These are phyloP conservation scores for Eragrostis curvula DNA, from an alignment of 176 grass and related monocot genomes.

Conservation along the genomic window DNA sequence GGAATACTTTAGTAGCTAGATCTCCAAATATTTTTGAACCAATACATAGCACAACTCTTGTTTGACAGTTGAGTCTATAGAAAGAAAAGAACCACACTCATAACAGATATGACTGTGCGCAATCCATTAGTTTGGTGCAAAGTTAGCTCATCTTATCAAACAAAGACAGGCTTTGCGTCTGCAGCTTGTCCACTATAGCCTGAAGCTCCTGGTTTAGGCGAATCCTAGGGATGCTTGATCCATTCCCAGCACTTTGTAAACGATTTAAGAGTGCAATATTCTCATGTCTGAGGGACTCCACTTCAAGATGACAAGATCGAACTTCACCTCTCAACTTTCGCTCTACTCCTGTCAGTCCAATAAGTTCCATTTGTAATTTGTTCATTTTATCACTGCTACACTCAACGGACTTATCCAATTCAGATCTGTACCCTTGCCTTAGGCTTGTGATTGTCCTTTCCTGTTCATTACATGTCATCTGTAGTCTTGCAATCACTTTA, in stretches of 20 bases:
- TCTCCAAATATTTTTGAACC: too few species aligned
- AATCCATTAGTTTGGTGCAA: constrained; percentile 58
- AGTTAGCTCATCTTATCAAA: constrained; percentile 65
- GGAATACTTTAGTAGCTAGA: too few species aligned
- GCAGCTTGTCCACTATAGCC: constrained; percentile 64
- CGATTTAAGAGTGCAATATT: constrained; percentile 74
- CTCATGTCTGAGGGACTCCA: constrained; percentile 77
- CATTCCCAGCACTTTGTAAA: constrained; percentile 62
- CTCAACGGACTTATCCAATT: constrained; percentile 54
- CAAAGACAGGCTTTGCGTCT: constrained; percentile 70
- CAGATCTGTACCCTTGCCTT: constrained; percentile 52
- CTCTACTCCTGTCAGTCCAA: constrained; percentile 79
- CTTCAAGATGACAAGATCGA: constrained; percentile 61
- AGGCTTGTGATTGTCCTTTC: constrained; percentile 80
- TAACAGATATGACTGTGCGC: too few species aligned
- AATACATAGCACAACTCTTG: too few species aligned
- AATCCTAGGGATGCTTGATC: constrained; percentile 45
- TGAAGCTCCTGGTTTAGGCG: constrained; percentile 65
- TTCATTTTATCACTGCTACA: constrained; percentile 31
- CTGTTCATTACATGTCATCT: constrained; percentile 73
- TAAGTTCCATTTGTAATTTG: constrained; percentile 69
- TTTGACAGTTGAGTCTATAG: too few species aligned
- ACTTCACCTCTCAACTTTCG: constrained; percentile 79
- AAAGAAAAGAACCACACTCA: too few species aligned
- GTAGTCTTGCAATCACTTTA: constrained; percentile 70